These are phyloP conservation scores for Papilionanthe hybrid DNA, from an alignment of 116 monocot genomes.

Conservation along the genomic window DNA sequence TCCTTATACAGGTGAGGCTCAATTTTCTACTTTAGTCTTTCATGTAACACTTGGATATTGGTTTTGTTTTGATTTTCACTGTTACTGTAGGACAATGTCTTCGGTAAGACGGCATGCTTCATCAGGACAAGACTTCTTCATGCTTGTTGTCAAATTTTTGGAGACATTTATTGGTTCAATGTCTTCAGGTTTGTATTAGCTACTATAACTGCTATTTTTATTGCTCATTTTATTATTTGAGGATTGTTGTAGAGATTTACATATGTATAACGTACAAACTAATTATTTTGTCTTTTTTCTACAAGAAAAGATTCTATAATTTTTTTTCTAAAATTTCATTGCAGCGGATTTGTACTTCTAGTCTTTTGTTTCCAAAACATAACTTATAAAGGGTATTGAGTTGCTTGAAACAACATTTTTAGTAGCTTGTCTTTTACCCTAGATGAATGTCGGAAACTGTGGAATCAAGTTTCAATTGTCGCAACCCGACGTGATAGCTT, in stretches of 20 bases:
- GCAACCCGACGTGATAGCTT: no score
- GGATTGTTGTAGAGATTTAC: neutral
- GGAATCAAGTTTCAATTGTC: conserved; percentile 1
- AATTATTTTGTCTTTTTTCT: neutral
- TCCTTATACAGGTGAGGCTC: conserved; percentile 86
- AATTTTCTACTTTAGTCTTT: neutral
- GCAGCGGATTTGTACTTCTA: neutral
- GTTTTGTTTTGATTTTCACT: conserved; percentile 10
- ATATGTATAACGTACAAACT: neutral
- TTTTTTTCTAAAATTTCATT: neutral
- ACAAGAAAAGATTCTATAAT: neutral
- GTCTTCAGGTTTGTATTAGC: conserved; percentile 59
- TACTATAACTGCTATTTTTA: neutral
- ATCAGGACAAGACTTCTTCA: conserved; percentile 50
- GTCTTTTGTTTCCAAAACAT: neutral
- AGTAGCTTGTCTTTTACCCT: neutral
- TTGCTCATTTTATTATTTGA: neutral
- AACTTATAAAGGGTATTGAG: neutral
- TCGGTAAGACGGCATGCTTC: conserved; percentile 74
- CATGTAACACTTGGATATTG: neutral
- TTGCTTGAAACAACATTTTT: neutral
- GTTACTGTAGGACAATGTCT: conserved; percentile 78
- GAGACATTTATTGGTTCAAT: conserved; percentile 97
- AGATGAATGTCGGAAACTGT: neutral
- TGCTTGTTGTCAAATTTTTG: conserved; percentile 69